Base-by-base conservation (phyloP, 2,329 filamentous ascomycete genomes). In the Colletotrichum trifolii region DNA sequence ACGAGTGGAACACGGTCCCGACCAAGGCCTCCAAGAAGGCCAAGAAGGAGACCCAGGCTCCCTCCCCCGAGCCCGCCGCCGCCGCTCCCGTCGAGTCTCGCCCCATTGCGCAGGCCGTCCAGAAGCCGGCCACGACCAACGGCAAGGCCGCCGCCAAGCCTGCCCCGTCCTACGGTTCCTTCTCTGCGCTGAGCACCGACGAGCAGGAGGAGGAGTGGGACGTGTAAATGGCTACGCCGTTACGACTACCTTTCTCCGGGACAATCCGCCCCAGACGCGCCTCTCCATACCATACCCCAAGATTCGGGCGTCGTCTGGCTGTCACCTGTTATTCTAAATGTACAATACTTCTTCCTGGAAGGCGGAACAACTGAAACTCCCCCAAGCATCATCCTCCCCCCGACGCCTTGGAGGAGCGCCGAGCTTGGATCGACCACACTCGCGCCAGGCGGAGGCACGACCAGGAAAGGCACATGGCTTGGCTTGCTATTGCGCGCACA, bases 1-100 rank as follows among this genome's bases (percentile, higher is more conserved):
- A 84, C 52, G 82, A 87, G 69, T 90, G 88, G 87, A 87, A 79
- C 74, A 87, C 87, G 38, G 88, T 90, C 54, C 78, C 78, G 67
- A 76, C 75, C 25, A 83, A 81, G 72, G 76, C 74, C 70, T 70
- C 74, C 54, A 78, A 78, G 73, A 81, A 80, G 74, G 78, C 75
- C 60, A 80, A 80, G 68, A 73, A 72, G 73, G 63, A 72, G 4
- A 75, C 75, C 66, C 82, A 83, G 76, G 74, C 74, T 63, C 76
- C 79, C 69, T 79, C 78, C 7, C 75, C 73, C 17, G 75, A 77
- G 58, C 35, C 52, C n/a, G 46, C 40, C 46, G 77, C 82, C 36
- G 56, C 55, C 38, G 66, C 61, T 15, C 47, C 66, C 8, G 50
- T 50, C 34, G 62, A 67, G 66, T 54, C 64, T 53, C 60, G 69